Evolutionary conservation across 164 flowering plant species (phyloP).

Genomic region (Chimonanthus salicifolius): DNA sequence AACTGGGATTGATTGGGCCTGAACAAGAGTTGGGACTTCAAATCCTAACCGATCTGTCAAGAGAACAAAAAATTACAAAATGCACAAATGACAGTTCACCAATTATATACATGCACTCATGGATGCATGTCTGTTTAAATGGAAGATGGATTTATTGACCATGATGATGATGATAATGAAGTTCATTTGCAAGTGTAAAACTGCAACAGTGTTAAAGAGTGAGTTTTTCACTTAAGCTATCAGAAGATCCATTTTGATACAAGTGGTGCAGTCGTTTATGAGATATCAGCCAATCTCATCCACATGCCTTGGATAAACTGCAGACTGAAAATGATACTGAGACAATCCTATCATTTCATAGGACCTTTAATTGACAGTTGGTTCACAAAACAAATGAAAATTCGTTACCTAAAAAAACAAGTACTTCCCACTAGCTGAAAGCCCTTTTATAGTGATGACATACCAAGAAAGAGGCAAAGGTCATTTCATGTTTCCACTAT

Average conservation of each 20-base stretch:
- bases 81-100: background rate
- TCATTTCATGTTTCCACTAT: too few species aligned
- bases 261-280: background rate
- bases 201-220: background rate
- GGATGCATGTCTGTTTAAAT: too few species aligned
- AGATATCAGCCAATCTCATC: background rate
- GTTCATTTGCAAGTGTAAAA: background rate
- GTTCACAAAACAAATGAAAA: too few species aligned
- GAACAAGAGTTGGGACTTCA: conserved; percentile 71
- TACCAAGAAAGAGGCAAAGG: too few species aligned
- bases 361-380: background rate
- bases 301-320: background rate
- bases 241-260: background rate
- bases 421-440: background rate
- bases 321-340: background rate
- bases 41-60: conserved; percentile 69
- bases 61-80: background rate
- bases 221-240: background rate
- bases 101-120: too few species aligned
- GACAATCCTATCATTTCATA: background rate
- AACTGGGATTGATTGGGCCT: conserved; percentile 85
- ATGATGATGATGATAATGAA: background rate
- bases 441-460: background rate
- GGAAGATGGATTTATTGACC: too few species aligned
- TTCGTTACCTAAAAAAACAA: background rate